A percentile compares a stretch with the other conserved stretches of the same genome.
phyloP scores from a whole-genome alignment of 2,329 filamentous ascomycete genomes.

The Raffaelea ambrosiae region DNA sequence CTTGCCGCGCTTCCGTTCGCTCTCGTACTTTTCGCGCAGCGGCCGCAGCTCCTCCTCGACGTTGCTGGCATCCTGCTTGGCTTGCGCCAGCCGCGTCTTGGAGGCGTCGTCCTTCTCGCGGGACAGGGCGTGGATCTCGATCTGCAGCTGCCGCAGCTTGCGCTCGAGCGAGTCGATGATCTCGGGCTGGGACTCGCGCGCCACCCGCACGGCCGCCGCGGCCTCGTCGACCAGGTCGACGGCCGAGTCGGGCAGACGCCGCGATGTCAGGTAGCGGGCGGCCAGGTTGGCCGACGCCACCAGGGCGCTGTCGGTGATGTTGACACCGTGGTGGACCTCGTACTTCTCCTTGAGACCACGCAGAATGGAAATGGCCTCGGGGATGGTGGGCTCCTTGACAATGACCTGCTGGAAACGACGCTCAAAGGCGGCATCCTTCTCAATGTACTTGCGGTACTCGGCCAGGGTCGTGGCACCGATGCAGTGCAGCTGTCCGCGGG shows the following conservation, averaged over 20 bases:
- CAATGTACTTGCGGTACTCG: constrained; percentile 98
- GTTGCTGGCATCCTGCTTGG: constrained; percentile 86
- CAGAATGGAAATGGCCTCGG: constrained; percentile 94
- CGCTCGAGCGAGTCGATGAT: constrained; percentile 91
- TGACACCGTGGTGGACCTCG: constrained; percentile 96
- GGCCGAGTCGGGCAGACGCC: constrained; percentile 89
- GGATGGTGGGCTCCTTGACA: constrained; percentile 84
- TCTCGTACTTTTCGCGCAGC: constrained; percentile 90
- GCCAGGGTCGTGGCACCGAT: constrained; percentile 93
- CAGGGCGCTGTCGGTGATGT: constrained; percentile 87
- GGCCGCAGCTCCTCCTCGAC: constrained; percentile 89
- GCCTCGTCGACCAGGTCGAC: constrained; percentile 96
- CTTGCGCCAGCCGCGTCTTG: constrained; percentile 69
- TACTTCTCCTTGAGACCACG: constrained; percentile 97
- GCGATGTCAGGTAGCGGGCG: constrained; percentile 82
- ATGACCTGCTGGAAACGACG: constrained; percentile 97
- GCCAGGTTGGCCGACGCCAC: constrained; percentile 87
- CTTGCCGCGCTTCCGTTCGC: constrained; percentile 82
- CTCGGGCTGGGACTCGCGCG: constrained; percentile 92
- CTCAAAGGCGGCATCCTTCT: constrained; percentile 97
- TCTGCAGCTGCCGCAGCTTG: constrained; percentile 81
- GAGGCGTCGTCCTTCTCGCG: constrained; percentile 94
- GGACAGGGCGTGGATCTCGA: constrained; percentile 91
- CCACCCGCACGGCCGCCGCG: constrained; percentile 90
- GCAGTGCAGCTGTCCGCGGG: constrained; percentile 91